These are phyloP conservation scores for Exophiala dermatitidis DNA, from an alignment of 2,329 filamentous ascomycete species.

Conservation along the genomic window DNA sequence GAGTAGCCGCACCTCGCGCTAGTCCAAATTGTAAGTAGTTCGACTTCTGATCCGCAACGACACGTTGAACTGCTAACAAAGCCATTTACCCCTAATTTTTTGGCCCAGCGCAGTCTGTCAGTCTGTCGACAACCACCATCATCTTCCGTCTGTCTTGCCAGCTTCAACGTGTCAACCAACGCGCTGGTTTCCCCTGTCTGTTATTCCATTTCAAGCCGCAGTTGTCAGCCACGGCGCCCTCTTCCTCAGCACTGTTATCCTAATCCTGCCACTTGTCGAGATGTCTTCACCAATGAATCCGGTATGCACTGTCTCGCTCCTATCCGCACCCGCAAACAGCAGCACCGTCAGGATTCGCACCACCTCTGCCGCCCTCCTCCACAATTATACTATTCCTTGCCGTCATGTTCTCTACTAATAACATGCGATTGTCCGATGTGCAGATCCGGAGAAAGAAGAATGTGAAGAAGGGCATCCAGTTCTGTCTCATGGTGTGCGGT, in stretches of 20 bases:
- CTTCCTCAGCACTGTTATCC: background rate
- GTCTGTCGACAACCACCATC: background rate
- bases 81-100: constrained; percentile 16
- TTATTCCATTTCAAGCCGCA: background rate
- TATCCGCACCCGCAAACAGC: background rate
- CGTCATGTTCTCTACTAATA: constrained; percentile 19
- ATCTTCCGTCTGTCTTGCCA: background rate
- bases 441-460: constrained; percentile 99
- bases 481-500: constrained; percentile 99
- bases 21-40: background rate
- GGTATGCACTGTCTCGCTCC: constrained; percentile 17
- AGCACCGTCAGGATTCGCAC: background rate
- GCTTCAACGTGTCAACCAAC: background rate
- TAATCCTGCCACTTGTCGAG: background rate
- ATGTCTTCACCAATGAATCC: constrained; percentile 28
- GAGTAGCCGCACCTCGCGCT: background rate
- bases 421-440: constrained; percentile 49
- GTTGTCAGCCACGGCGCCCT: constrained; percentile 1
- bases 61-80: background rate
- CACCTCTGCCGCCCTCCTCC: background rate
- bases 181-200: background rate
- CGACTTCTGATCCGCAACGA: constrained; percentile 3
- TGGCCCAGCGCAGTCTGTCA: background rate
- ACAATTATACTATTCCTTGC: background rate
- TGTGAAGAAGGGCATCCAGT: constrained; percentile 99